Base-by-base conservation (phyloP, 2,329 filamentous ascomycete species). In the Neodidymelliopsis sp. region DNA sequence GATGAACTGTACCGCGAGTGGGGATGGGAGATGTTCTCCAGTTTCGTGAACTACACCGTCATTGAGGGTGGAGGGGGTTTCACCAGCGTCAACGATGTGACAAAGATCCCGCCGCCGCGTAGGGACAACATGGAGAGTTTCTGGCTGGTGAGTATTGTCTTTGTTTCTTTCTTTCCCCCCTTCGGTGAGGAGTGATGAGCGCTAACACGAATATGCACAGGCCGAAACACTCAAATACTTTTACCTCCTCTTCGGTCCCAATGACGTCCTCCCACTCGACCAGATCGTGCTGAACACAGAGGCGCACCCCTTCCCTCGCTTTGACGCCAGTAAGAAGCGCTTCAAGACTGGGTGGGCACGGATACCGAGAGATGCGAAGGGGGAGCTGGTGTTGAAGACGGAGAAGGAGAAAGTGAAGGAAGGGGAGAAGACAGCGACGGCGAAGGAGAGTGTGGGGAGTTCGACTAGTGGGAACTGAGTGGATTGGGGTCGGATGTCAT, bases 111-210 rank as follows among this genome's bases (percentile, higher is more conserved):
- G 15, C 85, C 91, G 0, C 72, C 78, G 11, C 77, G 79, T 34
- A 81, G 85, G 52, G 93, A 99, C 74, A 97, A 97, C 63, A 97
- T 99, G 93, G 94, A 99, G 77, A 95, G 91, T 70, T 97, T 97
- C 76, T 99, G 94, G 94, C 83, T 99, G 79, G 88, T 90, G 76
- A 77, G 87, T 75, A 27, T 12, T 4, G n/a, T n/a, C 13, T 19
- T 35, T 34, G 22, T 6, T 22, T 27, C 23, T 13, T 34, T 30
- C n/a, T 19, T 28, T 36, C 20, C n/a, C n/a, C n/a, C n/a, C n/a
- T n/a, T n/a, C n/a, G n/a, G n/a, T n/a, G n/a, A n/a, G n/a, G 16
- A 36, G 29, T 9, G 7, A 16, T 20, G 1, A 16, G 19, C n/a
- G 12, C 42, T 45, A 19, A 53, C 36, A 30, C n/a, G n/a, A n/a